These are phyloP conservation scores for Xylaria multiplex DNA, from an alignment of 2,329 filamentous ascomycete species.

Conservation along the genomic window DNA sequence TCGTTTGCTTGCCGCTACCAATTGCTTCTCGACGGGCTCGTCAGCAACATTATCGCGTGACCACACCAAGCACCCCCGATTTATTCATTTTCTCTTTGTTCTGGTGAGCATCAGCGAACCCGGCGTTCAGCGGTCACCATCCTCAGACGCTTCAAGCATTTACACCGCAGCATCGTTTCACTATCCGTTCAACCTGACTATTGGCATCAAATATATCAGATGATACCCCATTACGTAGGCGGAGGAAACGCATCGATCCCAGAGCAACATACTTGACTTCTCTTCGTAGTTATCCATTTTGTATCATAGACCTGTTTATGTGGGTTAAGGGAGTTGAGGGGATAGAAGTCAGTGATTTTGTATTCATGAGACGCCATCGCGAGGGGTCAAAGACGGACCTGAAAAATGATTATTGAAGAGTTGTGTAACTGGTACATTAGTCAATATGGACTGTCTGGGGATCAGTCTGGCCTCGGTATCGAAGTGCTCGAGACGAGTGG, in stretches of 20 bases:
- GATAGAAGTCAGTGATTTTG: conserved; percentile 41
- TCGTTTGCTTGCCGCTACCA: conserved; percentile 36
- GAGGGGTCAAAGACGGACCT: conserved; percentile 10
- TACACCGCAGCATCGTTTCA: conserved; percentile 34
- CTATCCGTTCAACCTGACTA: conserved; percentile 16
- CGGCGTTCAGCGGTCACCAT: conserved; percentile 40
- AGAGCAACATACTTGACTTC: conserved; percentile 29
- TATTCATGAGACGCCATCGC: conserved; percentile 34
- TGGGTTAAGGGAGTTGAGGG: conserved; percentile 43
- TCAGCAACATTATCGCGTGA: conserved; percentile 33
- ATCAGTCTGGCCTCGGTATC: conserved; percentile 46
- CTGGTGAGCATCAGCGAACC: conserved; percentile 41
- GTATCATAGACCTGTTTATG: conserved; percentile 46
- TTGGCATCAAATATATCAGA: conserved; percentile 34
- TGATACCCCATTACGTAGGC: conserved; percentile 23
- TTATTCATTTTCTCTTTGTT: conserved; percentile 33
- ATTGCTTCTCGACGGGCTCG: conserved; percentile 39
- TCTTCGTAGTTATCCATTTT: conserved; percentile 32
- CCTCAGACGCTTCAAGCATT: conserved; percentile 36
- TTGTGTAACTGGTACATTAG: conserved; percentile 36
- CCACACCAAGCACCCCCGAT: conserved; percentile 28
- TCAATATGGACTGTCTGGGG: conserved; percentile 40
- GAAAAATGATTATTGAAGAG: conserved; percentile 30
- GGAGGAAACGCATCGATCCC: conserved; percentile 16
- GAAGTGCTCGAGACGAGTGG: conserved; percentile 52